Evolutionary conservation across 1,139 yeast species (phyloP).

Genomic region (Saccharomyces hybrid): DNA sequence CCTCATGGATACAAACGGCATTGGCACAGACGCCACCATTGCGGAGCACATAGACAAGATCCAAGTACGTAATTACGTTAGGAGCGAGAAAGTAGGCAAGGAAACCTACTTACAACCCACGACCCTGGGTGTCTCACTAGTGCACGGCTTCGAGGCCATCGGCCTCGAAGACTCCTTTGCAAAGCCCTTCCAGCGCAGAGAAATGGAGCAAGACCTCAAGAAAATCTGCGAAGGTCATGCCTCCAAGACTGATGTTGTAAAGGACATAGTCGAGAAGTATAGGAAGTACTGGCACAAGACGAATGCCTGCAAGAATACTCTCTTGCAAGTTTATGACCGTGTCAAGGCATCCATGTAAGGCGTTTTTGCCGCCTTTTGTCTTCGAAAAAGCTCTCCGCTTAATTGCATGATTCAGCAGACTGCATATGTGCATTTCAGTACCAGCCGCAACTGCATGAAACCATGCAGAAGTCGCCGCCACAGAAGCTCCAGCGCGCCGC

Average conservation of each 20-base stretch:
- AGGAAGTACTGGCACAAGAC: constrained; percentile 48
- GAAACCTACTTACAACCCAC: constrained; percentile 61
- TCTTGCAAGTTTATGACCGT: constrained; percentile 28
- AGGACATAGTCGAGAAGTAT: constrained; percentile 52
- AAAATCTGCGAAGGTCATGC: constrained; percentile 60
- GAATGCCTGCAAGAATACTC: constrained; percentile 20
- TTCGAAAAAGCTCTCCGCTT: background rate
- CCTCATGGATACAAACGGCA: constrained; percentile 93
- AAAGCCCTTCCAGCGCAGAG: constrained; percentile 79
- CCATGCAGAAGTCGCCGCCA: background rate
- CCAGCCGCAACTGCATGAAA: background rate
- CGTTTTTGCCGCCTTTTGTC: background rate
- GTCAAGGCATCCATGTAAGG: constrained; percentile 13
- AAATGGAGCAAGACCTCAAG: constrained; percentile 60
- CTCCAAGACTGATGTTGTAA: constrained; percentile 48
- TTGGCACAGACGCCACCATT: constrained; percentile 98
- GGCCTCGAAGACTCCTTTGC: constrained; percentile 72
- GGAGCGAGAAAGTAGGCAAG: constrained; percentile 38
- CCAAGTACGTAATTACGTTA: constrained; percentile 56
- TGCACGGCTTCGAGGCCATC: constrained; percentile 79
- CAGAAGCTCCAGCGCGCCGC: background rate
- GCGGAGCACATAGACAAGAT: constrained; percentile 94
- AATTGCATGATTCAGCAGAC: background rate
- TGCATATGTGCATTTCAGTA: background rate
- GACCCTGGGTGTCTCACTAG: constrained; percentile 75